These are phyloP conservation scores for Hsuehochloa calcarea DNA, from an alignment of 176 grass and related monocot species.

Conservation along the genomic window DNA sequence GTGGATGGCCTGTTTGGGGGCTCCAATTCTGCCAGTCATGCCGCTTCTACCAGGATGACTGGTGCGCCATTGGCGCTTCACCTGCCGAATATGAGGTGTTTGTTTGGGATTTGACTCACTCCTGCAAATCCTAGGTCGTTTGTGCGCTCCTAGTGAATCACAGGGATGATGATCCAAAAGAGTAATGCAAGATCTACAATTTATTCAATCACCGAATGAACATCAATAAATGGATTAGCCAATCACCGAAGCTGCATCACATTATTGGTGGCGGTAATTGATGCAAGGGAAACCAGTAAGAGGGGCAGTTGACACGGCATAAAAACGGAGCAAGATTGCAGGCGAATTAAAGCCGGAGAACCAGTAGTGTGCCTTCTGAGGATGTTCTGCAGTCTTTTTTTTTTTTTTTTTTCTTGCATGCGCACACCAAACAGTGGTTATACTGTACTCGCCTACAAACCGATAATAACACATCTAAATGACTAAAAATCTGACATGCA, in stretches of 20 bases:
- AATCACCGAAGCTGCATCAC: conserved; percentile 13
- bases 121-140: background rate
- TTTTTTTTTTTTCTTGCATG: no score
- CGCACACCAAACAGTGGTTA: background rate
- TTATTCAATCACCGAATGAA: background rate
- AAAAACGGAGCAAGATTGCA: background rate
- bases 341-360: conserved; percentile 19
- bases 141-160: background rate
- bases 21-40: no score
- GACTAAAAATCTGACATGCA: background rate
- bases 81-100: no score
- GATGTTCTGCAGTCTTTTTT: background rate
- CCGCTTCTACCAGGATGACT: no score
- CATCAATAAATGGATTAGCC: conserved; percentile 11
- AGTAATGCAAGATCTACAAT: background rate
- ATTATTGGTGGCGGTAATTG: background rate
- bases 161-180: background rate
- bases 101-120: no score
- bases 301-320: background rate
- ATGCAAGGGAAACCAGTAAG: background rate
- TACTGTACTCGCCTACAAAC: background rate
- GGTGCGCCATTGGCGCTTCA: no score
- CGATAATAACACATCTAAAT: background rate
- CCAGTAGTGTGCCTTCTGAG: background rate
- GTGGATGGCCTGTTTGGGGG: no score